Base-by-base conservation (phyloP, 805 yeast species). In the Ogataea pignaliae region DNA sequence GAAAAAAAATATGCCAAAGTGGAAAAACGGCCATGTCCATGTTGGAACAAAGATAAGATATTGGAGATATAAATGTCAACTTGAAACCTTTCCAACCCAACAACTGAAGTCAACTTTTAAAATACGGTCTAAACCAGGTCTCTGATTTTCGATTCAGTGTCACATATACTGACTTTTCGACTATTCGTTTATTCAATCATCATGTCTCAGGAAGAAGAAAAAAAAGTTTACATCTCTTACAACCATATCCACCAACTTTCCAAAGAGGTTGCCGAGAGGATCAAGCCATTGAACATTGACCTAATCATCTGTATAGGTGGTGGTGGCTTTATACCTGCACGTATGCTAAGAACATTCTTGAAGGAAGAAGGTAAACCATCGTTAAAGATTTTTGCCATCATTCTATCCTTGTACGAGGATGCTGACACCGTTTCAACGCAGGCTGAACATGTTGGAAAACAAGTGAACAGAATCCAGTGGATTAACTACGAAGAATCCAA, bases 301-400 rank as follows among this genome's bases (percentile, higher is more conserved):
- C 75, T 88, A 46, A 87, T 90, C 68, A 87, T 91, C 50, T 97
- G 98, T 54, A 88, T 91, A 59, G 99, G 96, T 40, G 64, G 64
- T 21, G 65, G 99, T 63, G 99, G 98, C 2, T 88, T 91, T 66
- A 93, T 91, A 46, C 99, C 98, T 26, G 97, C 99, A 9, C 81
- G 99, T 65, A 93, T 93, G 68, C 75, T 91, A 63, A 81, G 99
- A 65, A 83, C 98, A 2, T 93, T 91, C 67, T 72, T 91, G 54
- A 91, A 90, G 66, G 85, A 83, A 53, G 87, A 85, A 29, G 95
- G 95, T 47, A 72, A 83, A 47, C 91, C 95, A 55, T 91, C 90
- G 57, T 83, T 89, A 48, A 83, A 96, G 58, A 88, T 91, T 59
- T 91, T 90, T 81, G 97, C 99, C 39, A 88, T 91, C 55, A 95